Conservation (phyloP, 2,329 filamentous ascomycete species). For the Diaporthe velutina region DNA sequence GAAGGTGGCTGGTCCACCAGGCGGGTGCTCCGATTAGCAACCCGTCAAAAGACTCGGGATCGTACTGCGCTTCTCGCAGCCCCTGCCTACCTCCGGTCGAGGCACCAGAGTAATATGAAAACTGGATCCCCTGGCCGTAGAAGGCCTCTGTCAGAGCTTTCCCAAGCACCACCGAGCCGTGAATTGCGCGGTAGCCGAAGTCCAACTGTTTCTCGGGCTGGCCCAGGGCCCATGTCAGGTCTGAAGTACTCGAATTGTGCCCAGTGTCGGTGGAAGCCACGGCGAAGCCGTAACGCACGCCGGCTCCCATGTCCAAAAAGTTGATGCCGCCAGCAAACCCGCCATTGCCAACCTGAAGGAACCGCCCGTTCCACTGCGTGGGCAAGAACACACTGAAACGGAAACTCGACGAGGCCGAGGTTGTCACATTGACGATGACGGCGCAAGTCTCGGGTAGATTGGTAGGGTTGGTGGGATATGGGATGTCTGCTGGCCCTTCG, state of each 20-base stretch:
- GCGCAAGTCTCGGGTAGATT: constrained; percentile 55
- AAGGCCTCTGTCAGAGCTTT: constrained; percentile 64
- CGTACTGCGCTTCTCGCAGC: constrained; percentile 64
- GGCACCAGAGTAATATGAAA: constrained; percentile 69
- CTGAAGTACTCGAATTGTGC: constrained; percentile 49
- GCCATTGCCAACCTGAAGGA: constrained; percentile 54
- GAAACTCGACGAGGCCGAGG: constrained; percentile 49
- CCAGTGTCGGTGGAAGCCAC: constrained; percentile 59
- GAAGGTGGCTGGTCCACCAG: constrained; percentile 57
- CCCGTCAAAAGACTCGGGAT: constrained; percentile 69
- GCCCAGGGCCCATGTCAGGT: constrained; percentile 55
- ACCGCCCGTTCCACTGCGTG: constrained; percentile 51
- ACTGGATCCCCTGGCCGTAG: constrained; percentile 58
- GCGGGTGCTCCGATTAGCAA: constrained; percentile 64
- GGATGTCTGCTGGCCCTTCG: constrained; percentile 50
- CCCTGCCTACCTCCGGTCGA: constrained; percentile 73
- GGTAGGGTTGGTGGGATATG: constrained; percentile 52
- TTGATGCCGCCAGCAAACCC: constrained; percentile 53
- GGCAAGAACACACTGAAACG: constrained; percentile 56
- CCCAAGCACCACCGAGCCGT: constrained; percentile 62
- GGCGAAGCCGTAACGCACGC: constrained; percentile 55
- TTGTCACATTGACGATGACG: constrained; percentile 51
- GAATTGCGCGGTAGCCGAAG: constrained; percentile 58
- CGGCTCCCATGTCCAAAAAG: constrained; percentile 48
- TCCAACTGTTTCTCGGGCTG: constrained; percentile 52